These are phyloP conservation scores for Holtermannia corniformis DNA, from an alignment of 768 basidiomycete species.

Conservation along the genomic window DNA sequence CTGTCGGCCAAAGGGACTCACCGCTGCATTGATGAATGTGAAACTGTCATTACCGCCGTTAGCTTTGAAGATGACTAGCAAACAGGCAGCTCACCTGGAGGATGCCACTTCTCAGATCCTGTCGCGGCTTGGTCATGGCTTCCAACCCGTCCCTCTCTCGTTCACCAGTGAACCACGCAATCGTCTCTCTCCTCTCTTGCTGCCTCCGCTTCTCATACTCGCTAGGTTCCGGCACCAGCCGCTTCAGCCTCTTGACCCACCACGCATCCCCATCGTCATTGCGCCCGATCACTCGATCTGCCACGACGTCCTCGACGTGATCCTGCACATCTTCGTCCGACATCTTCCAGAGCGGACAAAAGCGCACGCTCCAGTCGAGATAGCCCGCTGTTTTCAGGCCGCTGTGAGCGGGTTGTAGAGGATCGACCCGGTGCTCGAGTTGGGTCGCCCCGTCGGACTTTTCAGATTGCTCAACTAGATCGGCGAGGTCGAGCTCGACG, in stretches of 20 bases:
- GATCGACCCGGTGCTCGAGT: slow-evolving; percentile 14
- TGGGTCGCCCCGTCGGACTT: background rate
- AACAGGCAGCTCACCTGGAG: slow-evolving; percentile 20
- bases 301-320: slow-evolving; percentile 2
- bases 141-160: slow-evolving; percentile 37
- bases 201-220: slow-evolving; percentile 35
- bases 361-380: slow-evolving; percentile 33
- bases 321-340: slow-evolving; percentile 16
- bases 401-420: slow-evolving; percentile 16
- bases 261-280: background rate
- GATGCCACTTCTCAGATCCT: slow-evolving; percentile 30
- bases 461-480: slow-evolving; percentile 18
- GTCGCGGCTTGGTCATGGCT: slow-evolving; percentile 20
- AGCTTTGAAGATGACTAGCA: background rate
- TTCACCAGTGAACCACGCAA: slow-evolving; percentile 40
- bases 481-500: slow-evolving; percentile 37
- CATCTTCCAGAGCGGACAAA: slow-evolving; percentile 39
- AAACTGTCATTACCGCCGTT: slow-evolving; percentile 14
- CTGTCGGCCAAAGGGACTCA: slow-evolving; percentile 7
- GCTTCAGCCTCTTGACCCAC: slow-evolving; percentile 25
- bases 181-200: slow-evolving; percentile 30
- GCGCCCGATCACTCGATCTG: too few relatives aligned
- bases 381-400: slow-evolving; percentile 29
- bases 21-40: slow-evolving; percentile 37
- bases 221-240: slow-evolving; percentile 17